Conservation (phyloP, 352 stramenopile species). For the Phytopythium chamaehyphon region DNA sequence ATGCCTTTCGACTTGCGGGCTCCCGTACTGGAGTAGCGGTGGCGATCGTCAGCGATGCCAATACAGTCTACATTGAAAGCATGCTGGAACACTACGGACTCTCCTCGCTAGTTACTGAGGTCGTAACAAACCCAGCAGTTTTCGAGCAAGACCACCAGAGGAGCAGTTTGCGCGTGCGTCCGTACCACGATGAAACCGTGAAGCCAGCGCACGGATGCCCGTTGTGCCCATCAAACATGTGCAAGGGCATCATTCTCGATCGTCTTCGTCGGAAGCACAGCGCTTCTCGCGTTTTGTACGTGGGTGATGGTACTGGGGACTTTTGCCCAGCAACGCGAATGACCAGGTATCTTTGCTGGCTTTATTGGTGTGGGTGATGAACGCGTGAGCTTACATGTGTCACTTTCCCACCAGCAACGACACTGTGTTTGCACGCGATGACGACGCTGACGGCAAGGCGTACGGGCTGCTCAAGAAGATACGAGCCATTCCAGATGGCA, state of each 20-base stretch:
- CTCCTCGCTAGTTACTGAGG: slow-evolving; percentile 25
- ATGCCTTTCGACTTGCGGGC: slow-evolving; percentile 48
- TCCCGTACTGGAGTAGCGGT: slow-evolving; percentile 35
- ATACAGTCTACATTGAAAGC: slow-evolving; percentile 75
- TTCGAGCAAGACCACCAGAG: slow-evolving; percentile 24
- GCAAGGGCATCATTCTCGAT: slow-evolving; percentile 71
- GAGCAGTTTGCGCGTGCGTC: slow-evolving; percentile 36
- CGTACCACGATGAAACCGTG: slow-evolving; percentile 38
- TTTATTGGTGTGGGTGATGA: neutral
- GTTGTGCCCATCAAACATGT: slow-evolving; percentile 75
- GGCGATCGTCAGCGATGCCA: slow-evolving; percentile 77
- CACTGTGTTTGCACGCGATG: slow-evolving; percentile 57
- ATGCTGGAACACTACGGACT: slow-evolving; percentile 52
- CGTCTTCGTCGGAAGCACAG: slow-evolving; percentile 22
- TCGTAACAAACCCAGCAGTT: slow-evolving; percentile 53
- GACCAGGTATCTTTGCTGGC: slow-evolving; percentile 32
- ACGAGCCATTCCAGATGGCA: slow-evolving; percentile 18
- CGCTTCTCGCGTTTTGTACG: slow-evolving; percentile 57
- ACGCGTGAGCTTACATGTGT: neutral
- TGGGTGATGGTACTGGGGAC: slow-evolving; percentile 68
- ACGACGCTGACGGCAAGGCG: slow-evolving; percentile 37
- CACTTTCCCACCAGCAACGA: slow-evolving; percentile 26
- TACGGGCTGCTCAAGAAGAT: slow-evolving; percentile 61
- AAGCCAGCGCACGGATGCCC: slow-evolving; percentile 42
- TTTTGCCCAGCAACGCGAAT: slow-evolving; percentile 59